phyloP scores from a whole-genome alignment of 2,329 filamentous ascomycete species.

The Ophiostoma himal-ulmi region DNA sequence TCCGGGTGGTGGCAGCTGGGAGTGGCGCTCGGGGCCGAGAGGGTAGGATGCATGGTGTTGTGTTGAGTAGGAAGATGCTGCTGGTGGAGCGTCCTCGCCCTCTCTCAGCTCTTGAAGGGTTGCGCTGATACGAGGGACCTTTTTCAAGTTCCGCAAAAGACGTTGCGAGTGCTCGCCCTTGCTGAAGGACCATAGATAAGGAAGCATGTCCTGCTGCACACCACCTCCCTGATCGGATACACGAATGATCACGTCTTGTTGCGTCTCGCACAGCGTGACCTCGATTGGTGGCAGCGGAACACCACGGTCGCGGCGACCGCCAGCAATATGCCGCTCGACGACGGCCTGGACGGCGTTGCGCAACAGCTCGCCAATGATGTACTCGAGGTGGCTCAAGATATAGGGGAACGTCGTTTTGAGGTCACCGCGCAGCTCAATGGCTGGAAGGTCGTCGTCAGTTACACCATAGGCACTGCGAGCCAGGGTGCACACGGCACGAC shows the following conservation, averaged over 20 bases:
- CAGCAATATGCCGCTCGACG: constrained; percentile 59
- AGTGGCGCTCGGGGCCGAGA: constrained; percentile 19
- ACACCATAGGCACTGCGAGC: constrained; percentile 66
- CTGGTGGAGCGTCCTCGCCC: constrained; percentile 32
- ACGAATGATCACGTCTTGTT: constrained; percentile 91
- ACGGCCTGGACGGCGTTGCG: constrained; percentile 92
- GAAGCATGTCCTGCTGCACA: constrained; percentile 75
- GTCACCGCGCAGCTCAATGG: constrained; percentile 78
- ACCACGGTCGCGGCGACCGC: not conserved
- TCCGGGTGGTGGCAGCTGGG: constrained; percentile 28
- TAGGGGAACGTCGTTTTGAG: constrained; percentile 89
- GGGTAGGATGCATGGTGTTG: constrained; percentile 6
- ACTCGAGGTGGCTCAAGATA: constrained; percentile 91
- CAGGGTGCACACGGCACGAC: constrained; percentile 66
- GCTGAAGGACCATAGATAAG: constrained; percentile 93
- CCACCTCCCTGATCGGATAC: constrained; percentile 95
- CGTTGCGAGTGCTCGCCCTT: constrained; percentile 77
- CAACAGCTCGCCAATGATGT: constrained; percentile 91
- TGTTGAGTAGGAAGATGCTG: not conserved
- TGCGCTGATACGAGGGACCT: constrained; percentile 85
- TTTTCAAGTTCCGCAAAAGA: constrained; percentile 75
- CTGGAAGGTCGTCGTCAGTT: constrained; percentile 63
- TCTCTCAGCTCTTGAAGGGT: constrained; percentile 78
- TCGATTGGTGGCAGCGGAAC: constrained; percentile 72
- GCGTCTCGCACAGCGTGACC: constrained; percentile 87